Conservation (phyloP, 257 asterid genomes). For the Handroanthus guayacan region DNA sequence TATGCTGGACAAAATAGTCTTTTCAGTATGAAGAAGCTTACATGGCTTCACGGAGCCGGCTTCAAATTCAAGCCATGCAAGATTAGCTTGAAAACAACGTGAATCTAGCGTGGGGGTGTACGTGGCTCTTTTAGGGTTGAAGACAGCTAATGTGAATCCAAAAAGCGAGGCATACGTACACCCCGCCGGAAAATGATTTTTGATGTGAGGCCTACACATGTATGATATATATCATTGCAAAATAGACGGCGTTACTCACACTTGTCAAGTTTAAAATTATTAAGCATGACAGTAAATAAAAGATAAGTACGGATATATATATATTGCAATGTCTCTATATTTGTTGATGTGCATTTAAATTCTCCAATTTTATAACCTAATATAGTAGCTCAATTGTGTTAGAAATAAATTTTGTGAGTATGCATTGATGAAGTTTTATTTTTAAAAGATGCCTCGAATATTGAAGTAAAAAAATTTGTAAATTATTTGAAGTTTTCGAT, state of each 20-base stretch:
- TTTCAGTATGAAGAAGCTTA: background rate
- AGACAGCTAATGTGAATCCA: conserved; percentile 61
- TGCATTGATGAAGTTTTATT: too few relatives aligned
- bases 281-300: conserved; percentile 19
- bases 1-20: conserved; percentile 21
- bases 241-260: background rate
- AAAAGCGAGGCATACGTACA: conserved; percentile 37
- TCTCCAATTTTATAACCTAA: background rate
- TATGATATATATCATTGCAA: background rate
- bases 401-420: too few relatives aligned
- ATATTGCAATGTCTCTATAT: background rate
- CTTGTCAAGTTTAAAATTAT: background rate
- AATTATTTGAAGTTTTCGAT: too few relatives aligned
- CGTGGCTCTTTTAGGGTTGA: conserved; percentile 47
- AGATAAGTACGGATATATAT: background rate
- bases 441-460: too few relatives aligned
- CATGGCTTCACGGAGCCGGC: conserved; percentile 50
- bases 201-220: conserved; percentile 8
- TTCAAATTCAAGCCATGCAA: conserved; percentile 56
- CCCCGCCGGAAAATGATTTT: conserved; percentile 40
- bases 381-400: background rate
- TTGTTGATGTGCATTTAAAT: background rate
- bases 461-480: too few relatives aligned
- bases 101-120: conserved; percentile 9
- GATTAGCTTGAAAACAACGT: conserved; percentile 11